phyloP scores from a whole-genome alignment of 345 rosid genomes.

The Durio zibethinus region DNA sequence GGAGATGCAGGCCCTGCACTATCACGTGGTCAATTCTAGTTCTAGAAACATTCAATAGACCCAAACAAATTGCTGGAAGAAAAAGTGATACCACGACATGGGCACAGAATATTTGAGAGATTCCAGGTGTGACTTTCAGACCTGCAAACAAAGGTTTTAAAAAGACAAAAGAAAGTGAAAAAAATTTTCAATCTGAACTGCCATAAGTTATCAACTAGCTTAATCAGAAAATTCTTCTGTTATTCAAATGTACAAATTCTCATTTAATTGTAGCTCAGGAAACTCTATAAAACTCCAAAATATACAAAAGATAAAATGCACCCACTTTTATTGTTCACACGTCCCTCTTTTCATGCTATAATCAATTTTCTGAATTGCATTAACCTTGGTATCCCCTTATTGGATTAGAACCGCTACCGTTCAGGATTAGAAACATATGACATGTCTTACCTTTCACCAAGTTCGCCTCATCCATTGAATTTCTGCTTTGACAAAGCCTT shows the following conservation, averaged over 20 bases:
- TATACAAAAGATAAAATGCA: not conserved
- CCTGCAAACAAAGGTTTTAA: constrained; percentile 27
- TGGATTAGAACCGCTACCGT: not conserved
- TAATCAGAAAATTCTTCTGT: not conserved
- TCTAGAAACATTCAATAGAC: constrained; percentile 3
- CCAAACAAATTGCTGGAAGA: constrained; percentile 12
- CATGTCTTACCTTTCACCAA: not conserved
- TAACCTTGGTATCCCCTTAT: not conserved
- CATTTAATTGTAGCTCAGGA: not conserved
- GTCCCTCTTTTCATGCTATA: not conserved
- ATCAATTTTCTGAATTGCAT: not conserved
- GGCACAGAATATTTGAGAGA: constrained; percentile 60
- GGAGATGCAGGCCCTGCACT: constrained; percentile 54
- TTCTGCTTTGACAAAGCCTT: not conserved
- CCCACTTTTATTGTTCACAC: not conserved
- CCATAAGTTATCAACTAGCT: not conserved
- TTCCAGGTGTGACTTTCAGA: constrained; percentile 45
- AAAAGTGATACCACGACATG: constrained; percentile 55
- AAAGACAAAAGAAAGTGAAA: not conserved
- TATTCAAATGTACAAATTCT: not conserved
- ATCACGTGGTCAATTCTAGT: constrained; percentile 15
- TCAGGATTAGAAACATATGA: not conserved
- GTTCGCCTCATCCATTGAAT: not conserved
- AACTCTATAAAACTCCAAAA: not conserved
- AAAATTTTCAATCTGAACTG: not conserved